phyloP scores from a whole-genome alignment of 2,329 filamentous ascomycete genomes.

The Helminthosporium solani region DNA sequence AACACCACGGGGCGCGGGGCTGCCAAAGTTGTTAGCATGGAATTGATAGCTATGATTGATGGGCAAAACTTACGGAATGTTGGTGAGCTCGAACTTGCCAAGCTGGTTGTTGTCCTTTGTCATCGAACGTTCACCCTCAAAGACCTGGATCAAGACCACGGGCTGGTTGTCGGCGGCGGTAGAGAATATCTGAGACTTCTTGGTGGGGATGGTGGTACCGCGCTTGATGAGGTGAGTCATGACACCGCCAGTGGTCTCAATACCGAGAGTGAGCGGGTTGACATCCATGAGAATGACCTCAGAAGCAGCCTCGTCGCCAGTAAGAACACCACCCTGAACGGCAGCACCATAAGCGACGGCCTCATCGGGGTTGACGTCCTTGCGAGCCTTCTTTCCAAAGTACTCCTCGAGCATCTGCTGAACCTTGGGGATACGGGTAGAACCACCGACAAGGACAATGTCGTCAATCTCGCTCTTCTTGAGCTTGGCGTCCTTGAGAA shows the following conservation, averaged over 20 bases:
- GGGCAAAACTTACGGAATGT: constrained; percentile 64
- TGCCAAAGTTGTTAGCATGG: constrained; percentile 19
- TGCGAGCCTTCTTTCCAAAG: constrained; percentile 97
- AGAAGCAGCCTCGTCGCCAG: constrained; percentile 79
- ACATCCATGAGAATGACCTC: constrained; percentile 93
- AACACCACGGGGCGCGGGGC: constrained; percentile 86
- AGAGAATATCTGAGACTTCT: constrained; percentile 97
- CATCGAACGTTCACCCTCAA: constrained; percentile 87
- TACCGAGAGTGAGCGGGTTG: constrained; percentile 93
- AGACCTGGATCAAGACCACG: constrained; percentile 92
- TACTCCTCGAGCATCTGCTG: constrained; percentile 92
- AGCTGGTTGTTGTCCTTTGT: constrained; percentile 91
- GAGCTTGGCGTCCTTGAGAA: constrained; percentile 95
- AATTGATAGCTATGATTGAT: background rate
- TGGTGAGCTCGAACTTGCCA: constrained; percentile 97
- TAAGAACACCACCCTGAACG: constrained; percentile 93
- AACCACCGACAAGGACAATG: constrained; percentile 97
- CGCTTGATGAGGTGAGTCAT: constrained; percentile 97
- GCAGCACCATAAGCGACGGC: constrained; percentile 97
- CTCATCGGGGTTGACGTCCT: constrained; percentile 99
- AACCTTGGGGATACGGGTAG: constrained; percentile 98
- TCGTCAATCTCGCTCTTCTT: constrained; percentile 95
- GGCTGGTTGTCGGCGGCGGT: constrained; percentile 97
- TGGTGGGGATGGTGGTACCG: constrained; percentile 91
- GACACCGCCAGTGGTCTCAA: constrained; percentile 94